These are phyloP conservation scores for Mortierella sp. DNA, from an alignment of 371 early-diverging fungal species.

Conservation along the genomic window DNA sequence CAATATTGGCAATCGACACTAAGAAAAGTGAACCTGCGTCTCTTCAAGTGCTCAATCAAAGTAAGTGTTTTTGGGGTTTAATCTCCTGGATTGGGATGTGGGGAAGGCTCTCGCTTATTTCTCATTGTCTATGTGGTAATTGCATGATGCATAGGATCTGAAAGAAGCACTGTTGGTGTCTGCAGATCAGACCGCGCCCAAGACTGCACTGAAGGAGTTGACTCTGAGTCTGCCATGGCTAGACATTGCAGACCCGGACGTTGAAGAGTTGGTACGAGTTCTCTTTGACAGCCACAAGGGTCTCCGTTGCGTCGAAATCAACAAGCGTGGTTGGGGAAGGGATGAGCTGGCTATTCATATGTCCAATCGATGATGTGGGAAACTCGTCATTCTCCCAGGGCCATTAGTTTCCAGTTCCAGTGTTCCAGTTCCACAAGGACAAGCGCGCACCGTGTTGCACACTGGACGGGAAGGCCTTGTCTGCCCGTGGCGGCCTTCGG, in stretches of 20 bases:
- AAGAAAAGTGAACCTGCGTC: slow-evolving; percentile 9
- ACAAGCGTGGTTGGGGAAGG: slow-evolving; percentile 18
- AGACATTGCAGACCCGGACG: slow-evolving; percentile 4
- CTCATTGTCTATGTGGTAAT: neutral
- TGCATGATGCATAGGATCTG: slow-evolving; percentile 14
- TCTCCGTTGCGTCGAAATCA: slow-evolving; percentile 13
- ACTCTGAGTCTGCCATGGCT: slow-evolving; percentile 21
- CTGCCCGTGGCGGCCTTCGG: neutral
- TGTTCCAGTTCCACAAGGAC: too few relatives aligned
- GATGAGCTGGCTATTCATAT: neutral
- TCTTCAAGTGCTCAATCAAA: slow-evolving; percentile 31
- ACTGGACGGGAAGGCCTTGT: too few relatives aligned
- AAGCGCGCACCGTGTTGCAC: too few relatives aligned
- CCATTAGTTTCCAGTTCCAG: too few relatives aligned
- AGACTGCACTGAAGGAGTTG: slow-evolving; percentile 14
- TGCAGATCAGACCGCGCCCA: neutral
- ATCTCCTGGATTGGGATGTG: too few relatives aligned
- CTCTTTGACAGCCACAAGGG: slow-evolving; percentile 6
- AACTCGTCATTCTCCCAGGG: too few relatives aligned
- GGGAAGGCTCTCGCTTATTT: too few relatives aligned
- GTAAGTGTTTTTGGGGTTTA: slow-evolving; percentile 4
- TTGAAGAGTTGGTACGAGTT: neutral
- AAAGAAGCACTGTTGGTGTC: slow-evolving; percentile 10
- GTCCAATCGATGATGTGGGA: neutral
- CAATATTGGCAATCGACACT: slow-evolving; percentile 20